Conservation (phyloP, 2,329 filamentous ascomycete species). For the Ceratocystis papillata region DNA sequence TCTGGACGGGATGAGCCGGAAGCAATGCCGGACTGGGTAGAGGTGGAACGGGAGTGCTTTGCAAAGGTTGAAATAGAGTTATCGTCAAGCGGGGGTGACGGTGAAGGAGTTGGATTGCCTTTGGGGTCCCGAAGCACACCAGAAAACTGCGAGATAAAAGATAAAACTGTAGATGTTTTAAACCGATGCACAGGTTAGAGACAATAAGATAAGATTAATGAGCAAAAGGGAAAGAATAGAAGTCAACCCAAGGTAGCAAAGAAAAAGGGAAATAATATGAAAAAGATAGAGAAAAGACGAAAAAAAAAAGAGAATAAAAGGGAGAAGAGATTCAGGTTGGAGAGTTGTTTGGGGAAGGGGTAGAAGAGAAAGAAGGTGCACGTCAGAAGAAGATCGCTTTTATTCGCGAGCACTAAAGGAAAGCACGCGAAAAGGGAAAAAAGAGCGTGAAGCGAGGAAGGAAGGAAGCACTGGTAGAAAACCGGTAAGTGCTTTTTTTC, state of each 20-base stretch:
- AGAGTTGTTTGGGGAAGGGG: not conserved
- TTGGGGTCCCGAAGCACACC: conserved; percentile 36
- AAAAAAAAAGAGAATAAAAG: not conserved
- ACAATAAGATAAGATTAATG: not conserved
- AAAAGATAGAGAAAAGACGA: not conserved
- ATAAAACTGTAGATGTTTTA: conserved; percentile 51
- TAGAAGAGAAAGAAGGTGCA: not conserved
- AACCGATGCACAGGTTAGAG: not conserved
- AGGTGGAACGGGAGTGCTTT: conserved; percentile 22
- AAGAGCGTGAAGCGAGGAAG: not conserved
- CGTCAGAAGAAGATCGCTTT: not conserved
- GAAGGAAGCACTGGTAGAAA: conserved; percentile 6
- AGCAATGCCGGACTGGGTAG: conserved; percentile 12
- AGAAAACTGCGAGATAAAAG: conserved; percentile 77
- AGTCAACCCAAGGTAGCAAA: not conserved
- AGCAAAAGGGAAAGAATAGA: not conserved
- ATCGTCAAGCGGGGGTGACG: conserved; percentile 35
- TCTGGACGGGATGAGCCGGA: conserved; percentile 9
- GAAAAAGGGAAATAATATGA: not conserved
- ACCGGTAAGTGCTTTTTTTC: conserved; percentile 1
- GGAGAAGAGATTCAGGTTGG: not conserved
- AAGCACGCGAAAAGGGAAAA: not conserved
- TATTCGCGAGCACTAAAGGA: conserved; percentile 1
- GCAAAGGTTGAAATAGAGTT: conserved; percentile 26
- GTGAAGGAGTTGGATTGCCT: conserved; percentile 36